Conservation (phyloP, 2,329 filamentous ascomycete genomes). For the Alternaria panax region DNA sequence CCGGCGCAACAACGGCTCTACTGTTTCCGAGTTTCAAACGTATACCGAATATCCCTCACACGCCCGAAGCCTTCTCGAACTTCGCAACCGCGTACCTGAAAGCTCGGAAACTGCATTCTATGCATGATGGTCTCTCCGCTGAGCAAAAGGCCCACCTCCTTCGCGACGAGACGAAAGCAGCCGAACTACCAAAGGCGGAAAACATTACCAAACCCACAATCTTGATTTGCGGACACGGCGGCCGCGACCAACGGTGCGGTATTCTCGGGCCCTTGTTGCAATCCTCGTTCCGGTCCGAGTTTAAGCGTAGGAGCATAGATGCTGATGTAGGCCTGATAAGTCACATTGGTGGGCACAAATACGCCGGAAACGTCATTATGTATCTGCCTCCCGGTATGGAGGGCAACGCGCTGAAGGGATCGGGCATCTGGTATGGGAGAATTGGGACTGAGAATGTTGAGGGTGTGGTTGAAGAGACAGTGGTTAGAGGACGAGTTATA, state of each 20-base stretch:
- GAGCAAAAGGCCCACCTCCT: constrained; percentile 56
- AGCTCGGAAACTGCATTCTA: constrained; percentile 67
- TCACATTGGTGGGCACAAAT: constrained; percentile 86
- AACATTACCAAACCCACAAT: constrained; percentile 56
- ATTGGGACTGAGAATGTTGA: constrained; percentile 79
- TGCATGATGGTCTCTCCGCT: constrained; percentile 65
- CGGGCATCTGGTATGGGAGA: constrained; percentile 82
- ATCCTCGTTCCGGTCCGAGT: constrained; percentile 70
- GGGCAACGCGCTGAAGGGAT: constrained; percentile 68
- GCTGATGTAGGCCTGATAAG: constrained; percentile 75
- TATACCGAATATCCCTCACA: constrained; percentile 72
- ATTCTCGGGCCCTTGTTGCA: constrained; percentile 76
- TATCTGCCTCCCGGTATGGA: constrained; percentile 69
- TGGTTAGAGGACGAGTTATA: constrained; percentile 71
- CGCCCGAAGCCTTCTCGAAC: constrained; percentile 61
- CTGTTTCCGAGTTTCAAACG: constrained; percentile 86
- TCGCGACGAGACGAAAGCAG: constrained; percentile 58
- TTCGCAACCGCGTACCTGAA: constrained; percentile 72
- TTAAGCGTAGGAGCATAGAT: constrained; percentile 59
- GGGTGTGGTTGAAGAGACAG: constrained; percentile 75
- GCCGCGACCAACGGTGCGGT: constrained; percentile 83
- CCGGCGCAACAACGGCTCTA: constrained; percentile 61
- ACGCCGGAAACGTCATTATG: constrained; percentile 82
- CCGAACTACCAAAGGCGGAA: constrained; percentile 62
- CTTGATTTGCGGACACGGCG: constrained; percentile 86